These are phyloP conservation scores for Chaetomiaceae sp. DNA, from an alignment of 2,329 filamentous ascomycete species.

Conservation along the genomic window DNA sequence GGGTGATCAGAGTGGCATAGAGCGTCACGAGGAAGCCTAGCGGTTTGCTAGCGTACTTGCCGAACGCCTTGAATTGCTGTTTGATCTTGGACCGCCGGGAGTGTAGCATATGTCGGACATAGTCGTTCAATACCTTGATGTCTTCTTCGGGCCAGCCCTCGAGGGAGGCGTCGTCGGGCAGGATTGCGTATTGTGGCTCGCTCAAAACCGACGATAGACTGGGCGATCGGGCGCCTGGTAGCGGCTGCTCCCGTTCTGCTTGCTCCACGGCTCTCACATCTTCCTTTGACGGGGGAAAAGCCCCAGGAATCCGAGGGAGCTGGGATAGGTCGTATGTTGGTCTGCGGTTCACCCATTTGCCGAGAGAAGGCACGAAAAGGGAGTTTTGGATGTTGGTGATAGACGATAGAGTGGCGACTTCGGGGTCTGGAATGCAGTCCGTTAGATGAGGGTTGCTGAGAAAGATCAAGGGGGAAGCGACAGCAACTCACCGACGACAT, in stretches of 20 bases:
- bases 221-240: constrained; percentile 27
- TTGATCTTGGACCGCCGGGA: constrained; percentile 76
- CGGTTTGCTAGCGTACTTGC: constrained; percentile 70
- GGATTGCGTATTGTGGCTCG: constrained; percentile 70
- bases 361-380: constrained; percentile 79
- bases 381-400: constrained; percentile 89
- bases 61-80: constrained; percentile 72
- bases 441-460: neutral
- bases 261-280: constrained; percentile 22
- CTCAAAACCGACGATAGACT: constrained; percentile 66
- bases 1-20: constrained; percentile 76
- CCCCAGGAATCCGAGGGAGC: constrained; percentile 29
- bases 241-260: constrained; percentile 24
- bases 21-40: constrained; percentile 80
- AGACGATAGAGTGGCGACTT: constrained; percentile 76
- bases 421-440: constrained; percentile 62
- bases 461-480: too few relatives aligned
- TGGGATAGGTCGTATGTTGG: constrained; percentile 72
- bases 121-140: constrained; percentile 73
- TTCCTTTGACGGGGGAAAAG: constrained; percentile 25
- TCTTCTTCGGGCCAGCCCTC: constrained; percentile 73
- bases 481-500: constrained; percentile 28
- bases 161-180: constrained; percentile 68
- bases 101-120: constrained; percentile 83
- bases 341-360: constrained; percentile 67